Percentiles rank a stretch among this genome's conserved stretches.
These are phyloP conservation scores for Nakazawaea ambrosiae DNA, from an alignment of 805 yeast species.

Conservation along the genomic window DNA sequence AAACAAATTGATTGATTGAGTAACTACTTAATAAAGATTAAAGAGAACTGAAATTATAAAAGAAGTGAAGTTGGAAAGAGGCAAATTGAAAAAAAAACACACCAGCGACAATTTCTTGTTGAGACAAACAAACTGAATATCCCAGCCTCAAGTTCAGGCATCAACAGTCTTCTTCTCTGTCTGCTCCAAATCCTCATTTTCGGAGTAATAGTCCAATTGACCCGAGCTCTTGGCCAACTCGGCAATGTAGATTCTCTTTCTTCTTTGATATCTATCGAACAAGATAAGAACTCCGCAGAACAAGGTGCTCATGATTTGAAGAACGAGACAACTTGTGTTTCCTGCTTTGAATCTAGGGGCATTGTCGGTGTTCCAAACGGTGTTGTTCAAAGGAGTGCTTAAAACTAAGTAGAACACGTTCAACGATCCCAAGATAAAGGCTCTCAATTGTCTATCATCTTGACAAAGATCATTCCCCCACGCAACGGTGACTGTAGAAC, in stretches of 20 bases:
- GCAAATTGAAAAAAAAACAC: too few relatives aligned
- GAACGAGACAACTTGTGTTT: background rate
- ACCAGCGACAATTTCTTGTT: too few relatives aligned
- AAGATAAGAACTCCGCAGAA: conserved; percentile 6
- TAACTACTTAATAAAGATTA: too few relatives aligned
- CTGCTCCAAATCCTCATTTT: too few relatives aligned
- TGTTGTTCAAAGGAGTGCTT: conserved; percentile 56
- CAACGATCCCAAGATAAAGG: conserved; percentile 58
- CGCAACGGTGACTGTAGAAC: conserved; percentile 34
- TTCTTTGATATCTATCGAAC: conserved; percentile 9
- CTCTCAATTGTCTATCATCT: conserved; percentile 55
- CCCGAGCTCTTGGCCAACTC: background rate
- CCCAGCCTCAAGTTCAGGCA: too few relatives aligned
- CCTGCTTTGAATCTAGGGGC: conserved; percentile 48
- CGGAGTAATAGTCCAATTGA: background rate
- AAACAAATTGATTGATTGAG: too few relatives aligned
- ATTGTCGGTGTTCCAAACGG: conserved; percentile 44
- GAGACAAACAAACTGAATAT: too few relatives aligned
- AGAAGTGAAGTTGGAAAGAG: too few relatives aligned
- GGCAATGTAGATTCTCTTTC: conserved; percentile 5
- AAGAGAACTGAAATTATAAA: too few relatives aligned
- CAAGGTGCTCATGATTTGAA: conserved; percentile 4
- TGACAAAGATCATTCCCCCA: conserved; percentile 32
- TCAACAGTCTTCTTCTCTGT: too few relatives aligned
- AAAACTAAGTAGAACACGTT: conserved; percentile 56